Evolutionary conservation across 31 red algal genomes (phyloP), one percentile per base, ranked within the genome.

Genomic region (Endocladia muricata): DNA sequence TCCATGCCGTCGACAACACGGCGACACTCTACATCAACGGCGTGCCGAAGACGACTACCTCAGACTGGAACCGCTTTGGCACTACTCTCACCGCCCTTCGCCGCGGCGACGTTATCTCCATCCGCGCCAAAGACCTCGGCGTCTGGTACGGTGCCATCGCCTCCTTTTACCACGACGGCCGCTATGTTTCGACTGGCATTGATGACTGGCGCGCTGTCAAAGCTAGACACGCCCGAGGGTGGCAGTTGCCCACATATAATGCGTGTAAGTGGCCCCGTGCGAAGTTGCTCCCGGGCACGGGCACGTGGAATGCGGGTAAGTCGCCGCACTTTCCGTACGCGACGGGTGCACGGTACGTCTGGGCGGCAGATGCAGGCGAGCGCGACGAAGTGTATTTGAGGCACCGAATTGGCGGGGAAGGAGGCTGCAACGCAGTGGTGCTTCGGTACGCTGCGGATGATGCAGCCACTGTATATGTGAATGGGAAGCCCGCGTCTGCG

Each of bases 91-190:
- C 42, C n/a, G 9, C 65, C 11, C 15, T 70, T 17, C 8, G 9
- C 11, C 9, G 42, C 11, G 65, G 65, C 6, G 65, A 70, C 42
- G 65, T 70, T 9, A 70, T 70, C 25, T 37, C 65, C 25, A 42
- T 70, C 6, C 15, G 11, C 7, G 65, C 38, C 25, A 41, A 8
- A 21, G 65, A 70, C 36, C 8, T 9, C 9, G 31, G 36, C 42
- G 36, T 9, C 7, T 70, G 36, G 23, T 70, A 70, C 38, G 65
- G 65, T 7, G 65, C 26, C 26, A 70, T 70, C 13, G 65, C 36
- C 36, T 9, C 37, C 8, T 36, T 70, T 7, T 6, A 22, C 8
- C 6, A 22, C 8, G 38, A 70, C 65, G 38, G 38, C 7, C 37
- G 8, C 8, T 17, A 11, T 7, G 8, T 43, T 28, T 25, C 7